Percentiles rank a stretch among this genome's conserved stretches.
phyloP scores from a whole-genome alignment of 495 filamentous ascomycete species.

The Podospora pseudoanserina region DNA sequence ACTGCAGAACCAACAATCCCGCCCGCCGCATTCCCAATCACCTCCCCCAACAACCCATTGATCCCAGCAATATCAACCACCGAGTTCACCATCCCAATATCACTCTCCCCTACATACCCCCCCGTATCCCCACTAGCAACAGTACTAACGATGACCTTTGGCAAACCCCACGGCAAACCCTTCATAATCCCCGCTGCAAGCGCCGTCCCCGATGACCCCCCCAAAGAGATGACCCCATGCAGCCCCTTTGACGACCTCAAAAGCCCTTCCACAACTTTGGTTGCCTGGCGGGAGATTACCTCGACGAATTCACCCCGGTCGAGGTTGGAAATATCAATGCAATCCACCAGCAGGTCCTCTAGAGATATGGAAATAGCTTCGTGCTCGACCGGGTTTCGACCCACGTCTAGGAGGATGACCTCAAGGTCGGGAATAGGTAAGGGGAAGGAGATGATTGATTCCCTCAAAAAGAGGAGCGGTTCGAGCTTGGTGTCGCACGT shows the following conservation, averaged over 20 bases:
- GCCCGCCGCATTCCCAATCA: slow-evolving; percentile 59
- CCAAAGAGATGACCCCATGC: slow-evolving; percentile 54
- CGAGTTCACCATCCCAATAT: slow-evolving; percentile 66
- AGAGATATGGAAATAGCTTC: slow-evolving; percentile 48
- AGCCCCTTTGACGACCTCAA: slow-evolving; percentile 31
- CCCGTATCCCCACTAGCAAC: slow-evolving; percentile 60
- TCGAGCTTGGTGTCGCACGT: slow-evolving; percentile 66
- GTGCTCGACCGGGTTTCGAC: slow-evolving; percentile 41
- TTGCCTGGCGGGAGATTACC: slow-evolving; percentile 45
- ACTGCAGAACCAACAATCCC: slow-evolving; percentile 55
- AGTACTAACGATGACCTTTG: slow-evolving; percentile 67
- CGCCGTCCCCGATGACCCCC: slow-evolving; percentile 57
- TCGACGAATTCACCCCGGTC: slow-evolving; percentile 49
- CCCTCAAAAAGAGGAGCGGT: slow-evolving; percentile 56
- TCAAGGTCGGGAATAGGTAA: slow-evolving; percentile 14
- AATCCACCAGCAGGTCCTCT: slow-evolving; percentile 22
- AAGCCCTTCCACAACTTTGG: slow-evolving; percentile 34
- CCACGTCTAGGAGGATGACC: slow-evolving; percentile 56
- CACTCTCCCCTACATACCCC: slow-evolving; percentile 58
- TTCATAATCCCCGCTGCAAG: slow-evolving; percentile 58
- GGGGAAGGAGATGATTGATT: slow-evolving; percentile 36
- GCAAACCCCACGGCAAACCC: slow-evolving; percentile 58
- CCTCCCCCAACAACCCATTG: slow-evolving; percentile 53
- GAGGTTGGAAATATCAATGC: slow-evolving; percentile 25
- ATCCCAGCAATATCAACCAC: slow-evolving; percentile 66